Evolutionary conservation across 192 early-diverging fungal genomes (phyloP), one percentile per base, ranked within the genome.

Genomic region (Coemansia sp.): DNA sequence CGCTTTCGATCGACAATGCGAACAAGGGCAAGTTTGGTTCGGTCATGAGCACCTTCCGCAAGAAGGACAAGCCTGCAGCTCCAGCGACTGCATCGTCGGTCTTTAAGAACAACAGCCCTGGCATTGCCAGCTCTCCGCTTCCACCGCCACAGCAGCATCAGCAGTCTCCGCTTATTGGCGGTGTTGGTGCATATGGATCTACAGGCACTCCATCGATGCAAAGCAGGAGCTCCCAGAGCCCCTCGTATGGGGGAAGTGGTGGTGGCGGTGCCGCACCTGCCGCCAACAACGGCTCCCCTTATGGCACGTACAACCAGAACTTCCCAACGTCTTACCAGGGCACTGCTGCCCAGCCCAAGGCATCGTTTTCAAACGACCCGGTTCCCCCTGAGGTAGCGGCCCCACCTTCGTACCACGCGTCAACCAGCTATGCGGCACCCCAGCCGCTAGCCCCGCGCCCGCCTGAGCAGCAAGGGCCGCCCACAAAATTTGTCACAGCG

Each of bases 401-500:
- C 12, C 64, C 51, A 18, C 68, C 75, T 0, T 35, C 61, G 18
- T 66, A 72, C 55, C 39, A 39, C 20, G 39, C 61, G 52, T 62
- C 71, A 23, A 56, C 57, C 7, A 63, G 34, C 33, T 60, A 34
- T 0, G 56, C 62, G 1, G 21, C 66, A 36, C 57, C 66, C 1
- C 23, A 39, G 62, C 44, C 12, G 26, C 18, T 46, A 1, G 14
- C 30, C 35, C 44, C 56, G 26, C 62, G 51, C 43, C 61, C 26
- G 45, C 45, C 15, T 64, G 71, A 30, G 57, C 71, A 46, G 72
- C 67, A 38, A 68, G 76, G 33, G 56, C 63, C 44, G 49, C 77
- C 20, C 41, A 36, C 12, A 30, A 80, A 6, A 67, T 65, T 58
- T 62, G 91, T 89, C 7, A 76, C 85, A 14, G 93, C 93, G 39